phyloP scores from a whole-genome alignment of 495 filamentous ascomycete species.

The Podospora conica region DNA sequence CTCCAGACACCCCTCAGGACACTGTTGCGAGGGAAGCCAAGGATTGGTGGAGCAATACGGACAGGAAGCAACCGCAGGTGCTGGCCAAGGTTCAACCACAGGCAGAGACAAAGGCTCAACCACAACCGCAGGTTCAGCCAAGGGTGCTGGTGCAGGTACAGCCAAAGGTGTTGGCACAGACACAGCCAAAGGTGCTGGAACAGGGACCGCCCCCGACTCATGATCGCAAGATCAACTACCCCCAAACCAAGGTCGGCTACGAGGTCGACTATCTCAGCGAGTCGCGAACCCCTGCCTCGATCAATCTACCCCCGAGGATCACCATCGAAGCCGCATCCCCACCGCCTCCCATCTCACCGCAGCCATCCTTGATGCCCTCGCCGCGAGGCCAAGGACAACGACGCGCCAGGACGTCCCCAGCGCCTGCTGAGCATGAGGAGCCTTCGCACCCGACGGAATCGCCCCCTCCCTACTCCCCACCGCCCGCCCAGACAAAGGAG shows the following conservation, averaged over 20 bases:
- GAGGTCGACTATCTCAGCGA: not conserved
- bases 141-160: not conserved
- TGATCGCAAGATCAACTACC: not conserved
- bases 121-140: not conserved
- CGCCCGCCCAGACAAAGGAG: slow-evolving; percentile 23
- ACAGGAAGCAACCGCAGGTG: slow-evolving; percentile 24
- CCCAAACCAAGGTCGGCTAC: not conserved
- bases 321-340: slow-evolving; percentile 2
- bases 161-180: not conserved
- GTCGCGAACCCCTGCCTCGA: not conserved
- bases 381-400: slow-evolving; percentile 20
- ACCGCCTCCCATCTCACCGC: not conserved
- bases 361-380: not conserved
- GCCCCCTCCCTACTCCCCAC: slow-evolving; percentile 40
- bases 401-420: slow-evolving; percentile 34
- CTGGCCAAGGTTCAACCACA: not conserved
- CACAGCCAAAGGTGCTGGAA: not conserved
- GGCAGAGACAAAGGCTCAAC: not conserved
- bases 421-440: slow-evolving; percentile 29
- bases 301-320: slow-evolving; percentile 8
- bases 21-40: not conserved
- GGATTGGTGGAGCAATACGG: slow-evolving; percentile 34
- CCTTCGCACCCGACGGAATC: slow-evolving; percentile 17
- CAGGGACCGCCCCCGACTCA: not conserved
- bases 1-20: slow-evolving; percentile 19